phyloP scores from a whole-genome alignment of 192 early-diverging fungal species.

The Geosiphon pyriformis region DNA sequence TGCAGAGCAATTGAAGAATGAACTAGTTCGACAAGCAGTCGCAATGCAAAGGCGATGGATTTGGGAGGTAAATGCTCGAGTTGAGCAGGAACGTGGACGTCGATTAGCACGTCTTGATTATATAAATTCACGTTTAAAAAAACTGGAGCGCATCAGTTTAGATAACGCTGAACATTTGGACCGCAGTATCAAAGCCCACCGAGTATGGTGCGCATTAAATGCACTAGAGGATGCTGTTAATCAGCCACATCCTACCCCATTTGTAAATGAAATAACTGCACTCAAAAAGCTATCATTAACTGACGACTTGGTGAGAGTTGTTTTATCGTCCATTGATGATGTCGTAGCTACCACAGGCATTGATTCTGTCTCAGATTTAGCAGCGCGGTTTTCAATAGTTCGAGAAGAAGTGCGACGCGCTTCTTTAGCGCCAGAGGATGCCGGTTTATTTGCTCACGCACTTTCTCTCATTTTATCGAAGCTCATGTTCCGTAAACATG shows the following conservation, averaged over 20 bases:
- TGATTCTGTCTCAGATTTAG: constrained; percentile 57
- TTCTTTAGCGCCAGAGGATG: constrained; percentile 82
- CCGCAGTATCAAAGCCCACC: constrained; percentile 55
- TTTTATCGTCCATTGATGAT: constrained; percentile 56
- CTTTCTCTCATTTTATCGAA: constrained; percentile 65
- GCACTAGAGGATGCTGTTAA: constrained; percentile 55
- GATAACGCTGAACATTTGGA: constrained; percentile 66
- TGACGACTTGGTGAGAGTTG: constrained; percentile 57
- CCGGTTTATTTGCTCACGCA: constrained; percentile 77
- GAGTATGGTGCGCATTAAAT: constrained; percentile 58
- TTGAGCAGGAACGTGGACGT: constrained; percentile 87
- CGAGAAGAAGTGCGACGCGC: constrained; percentile 65
- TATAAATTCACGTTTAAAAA: constrained; percentile 68
- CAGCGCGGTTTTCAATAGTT: constrained; percentile 65
- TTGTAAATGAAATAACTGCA: constrained; percentile 66
- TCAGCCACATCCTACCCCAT: constrained; percentile 47
- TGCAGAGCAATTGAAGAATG: constrained; percentile 51
- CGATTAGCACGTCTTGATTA: constrained; percentile 82
- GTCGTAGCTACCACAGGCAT: constrained; percentile 56
- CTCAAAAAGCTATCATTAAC: constrained; percentile 47
- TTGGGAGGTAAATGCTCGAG: constrained; percentile 66
- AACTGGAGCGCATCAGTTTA: constrained; percentile 62
- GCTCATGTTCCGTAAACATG: constrained; percentile 80
- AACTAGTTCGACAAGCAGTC: constrained; percentile 60
- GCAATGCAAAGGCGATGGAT: constrained; percentile 75